These are phyloP conservation scores for Allantophomopsis cytisporea DNA, from an alignment of 2,329 filamentous ascomycete species.

Conservation along the genomic window DNA sequence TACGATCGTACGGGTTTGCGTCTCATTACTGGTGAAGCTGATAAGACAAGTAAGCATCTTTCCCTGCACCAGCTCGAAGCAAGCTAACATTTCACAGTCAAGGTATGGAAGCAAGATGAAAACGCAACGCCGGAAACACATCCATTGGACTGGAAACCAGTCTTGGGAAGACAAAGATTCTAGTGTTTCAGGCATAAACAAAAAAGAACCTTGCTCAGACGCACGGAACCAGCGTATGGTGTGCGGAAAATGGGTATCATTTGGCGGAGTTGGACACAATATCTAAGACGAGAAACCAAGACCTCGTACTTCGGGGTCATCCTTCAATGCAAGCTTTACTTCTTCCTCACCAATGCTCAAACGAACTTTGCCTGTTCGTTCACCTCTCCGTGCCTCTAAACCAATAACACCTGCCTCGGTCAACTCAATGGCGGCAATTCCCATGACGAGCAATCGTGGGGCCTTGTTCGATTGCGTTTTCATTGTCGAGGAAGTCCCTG, in stretches of 20 bases:
- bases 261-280: neutral
- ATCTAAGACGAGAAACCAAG: slow-evolving; percentile 13
- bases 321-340: slow-evolving; percentile 72
- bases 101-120: slow-evolving; percentile 94
- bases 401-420: slow-evolving; percentile 81
- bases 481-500: neutral
- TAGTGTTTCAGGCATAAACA: slow-evolving; percentile 22
- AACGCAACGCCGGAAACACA: slow-evolving; percentile 83
- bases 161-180: slow-evolving; percentile 62
- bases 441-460: slow-evolving; percentile 44
- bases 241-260: slow-evolving; percentile 1
- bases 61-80: neutral
- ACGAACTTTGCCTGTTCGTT: slow-evolving; percentile 77
- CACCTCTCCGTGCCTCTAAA: slow-evolving; percentile 66
- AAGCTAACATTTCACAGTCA: slow-evolving; percentile 36
- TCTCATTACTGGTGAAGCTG: slow-evolving; percentile 86
- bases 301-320: slow-evolving; percentile 72
- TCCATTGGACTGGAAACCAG: slow-evolving; percentile 85
- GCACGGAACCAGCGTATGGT: slow-evolving; percentile 7
- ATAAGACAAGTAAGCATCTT: slow-evolving; percentile 65
- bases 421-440: slow-evolving; percentile 66
- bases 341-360: slow-evolving; percentile 85
- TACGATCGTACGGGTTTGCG: slow-evolving; percentile 84
- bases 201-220: neutral
- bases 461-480: slow-evolving; percentile 4